Conservation (phyloP, 345 rosid genomes). For the Lepidium africanum region DNA sequence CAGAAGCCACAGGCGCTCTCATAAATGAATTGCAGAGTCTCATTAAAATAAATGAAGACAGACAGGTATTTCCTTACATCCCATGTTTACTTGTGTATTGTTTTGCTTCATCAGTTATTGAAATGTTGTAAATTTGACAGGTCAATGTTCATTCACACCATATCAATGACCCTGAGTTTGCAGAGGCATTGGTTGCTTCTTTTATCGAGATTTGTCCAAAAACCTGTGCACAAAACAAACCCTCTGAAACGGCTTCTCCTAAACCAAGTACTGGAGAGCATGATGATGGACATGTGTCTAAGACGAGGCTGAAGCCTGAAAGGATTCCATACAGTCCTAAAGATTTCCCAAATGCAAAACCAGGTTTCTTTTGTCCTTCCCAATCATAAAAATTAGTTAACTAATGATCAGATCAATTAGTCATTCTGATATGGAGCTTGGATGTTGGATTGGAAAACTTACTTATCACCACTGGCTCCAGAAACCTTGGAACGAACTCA, state of each 20-base stretch:
- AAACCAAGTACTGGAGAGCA: constrained; percentile 24
- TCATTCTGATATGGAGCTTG: not conserved
- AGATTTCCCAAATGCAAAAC: constrained; percentile 73
- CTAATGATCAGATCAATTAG: not conserved
- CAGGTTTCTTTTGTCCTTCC: constrained; percentile 40
- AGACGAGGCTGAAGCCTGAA: constrained; percentile 26
- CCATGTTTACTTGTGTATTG: not conserved
- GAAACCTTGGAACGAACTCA: constrained; percentile 71
- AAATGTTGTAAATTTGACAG: constrained; percentile 28
- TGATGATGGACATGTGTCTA: not conserved
- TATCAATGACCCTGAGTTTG: constrained; percentile 84
- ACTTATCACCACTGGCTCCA: constrained; percentile 27
- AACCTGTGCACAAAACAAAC: constrained; percentile 20
- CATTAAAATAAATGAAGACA: constrained; percentile 48
- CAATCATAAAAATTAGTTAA: not conserved
- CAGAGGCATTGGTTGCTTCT: constrained; percentile 62
- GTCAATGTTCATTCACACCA: constrained; percentile 56
- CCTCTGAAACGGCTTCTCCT: constrained; percentile 18
- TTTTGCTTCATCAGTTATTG: constrained; percentile 4
- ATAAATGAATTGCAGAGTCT: constrained; percentile 52
- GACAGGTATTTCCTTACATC: constrained; percentile 41
- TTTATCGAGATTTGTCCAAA: constrained; percentile 54
- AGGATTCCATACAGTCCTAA: constrained; percentile 49
- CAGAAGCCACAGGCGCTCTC: constrained; percentile 59
- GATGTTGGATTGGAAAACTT: constrained; percentile 7